phyloP scores from a whole-genome alignment of 2,329 filamentous ascomycete species.

The Ascocoryne sarcoides region DNA sequence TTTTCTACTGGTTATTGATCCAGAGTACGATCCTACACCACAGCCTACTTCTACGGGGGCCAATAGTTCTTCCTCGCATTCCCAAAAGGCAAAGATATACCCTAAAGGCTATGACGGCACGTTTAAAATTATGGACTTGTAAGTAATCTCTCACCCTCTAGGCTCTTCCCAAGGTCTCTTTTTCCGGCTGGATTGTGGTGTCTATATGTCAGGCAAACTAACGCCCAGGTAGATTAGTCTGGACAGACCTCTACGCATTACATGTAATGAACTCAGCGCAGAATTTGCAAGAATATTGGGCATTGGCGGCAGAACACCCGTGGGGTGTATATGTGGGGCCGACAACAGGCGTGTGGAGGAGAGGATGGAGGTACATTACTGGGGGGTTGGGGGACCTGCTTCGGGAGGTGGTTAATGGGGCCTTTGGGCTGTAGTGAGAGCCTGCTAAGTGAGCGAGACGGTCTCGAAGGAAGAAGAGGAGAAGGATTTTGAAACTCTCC shows the following conservation, averaged over 20 bases:
- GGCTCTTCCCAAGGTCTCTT: conserved; percentile 1
- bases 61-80: background rate
- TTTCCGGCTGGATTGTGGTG: too few species aligned
- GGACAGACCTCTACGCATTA: conserved; percentile 14
- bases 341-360: conserved; percentile 14
- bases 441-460: too few species aligned
- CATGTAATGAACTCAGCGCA: background rate
- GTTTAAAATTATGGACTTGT: conserved; percentile 12
- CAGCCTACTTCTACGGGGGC: background rate
- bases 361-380: conserved; percentile 15
- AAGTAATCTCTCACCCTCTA: too few species aligned
- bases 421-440: too few species aligned
- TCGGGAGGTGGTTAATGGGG: background rate
- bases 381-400: conserved; percentile 7
- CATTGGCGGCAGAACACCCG: conserved; percentile 12
- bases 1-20: background rate
- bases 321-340: conserved; percentile 19
- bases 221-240: too few species aligned
- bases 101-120: conserved; percentile 9
- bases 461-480: too few species aligned
- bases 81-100: background rate
- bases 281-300: conserved; percentile 9
- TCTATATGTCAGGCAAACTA: too few species aligned
- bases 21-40: background rate
- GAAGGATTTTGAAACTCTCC: too few species aligned